Base-by-base conservation (phyloP, 208 protist species). In the Endotrypanum monterogeii region DNA sequence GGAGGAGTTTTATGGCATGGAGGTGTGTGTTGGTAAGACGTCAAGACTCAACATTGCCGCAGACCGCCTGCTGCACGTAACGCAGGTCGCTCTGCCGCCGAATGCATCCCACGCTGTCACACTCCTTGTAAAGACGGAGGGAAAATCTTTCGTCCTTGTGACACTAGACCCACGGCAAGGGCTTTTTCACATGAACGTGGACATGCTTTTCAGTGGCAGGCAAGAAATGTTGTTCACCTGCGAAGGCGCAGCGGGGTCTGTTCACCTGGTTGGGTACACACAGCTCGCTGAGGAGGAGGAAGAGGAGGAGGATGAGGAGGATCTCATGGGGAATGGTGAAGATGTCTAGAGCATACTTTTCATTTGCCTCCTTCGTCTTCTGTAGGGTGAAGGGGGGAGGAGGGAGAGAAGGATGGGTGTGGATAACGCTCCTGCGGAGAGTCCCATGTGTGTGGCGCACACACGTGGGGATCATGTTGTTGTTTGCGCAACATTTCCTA, bases 1-100 rank as follows among this genome's bases (percentile, higher is more conserved):
- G 90, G 86, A 95, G 56, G 82, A 83, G 23, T 95, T 95, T 69
- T 95, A 92, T 65, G 90, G 90, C 50, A 11, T 92, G 14, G 90
- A 95, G 73, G 88, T 95, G 16, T 71, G 68, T n/a, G 83, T 78
- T 3, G 90, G 88, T 35, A 74, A 88, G 67, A 58, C 84, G 57
- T 74, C 84, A 16, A 83, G 83, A 72, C 86, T 82, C 14, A 87
- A 85, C n/a, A 89, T 96, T 18, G 74, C 89, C 1, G 73, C 83
- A 12, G 89, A 91, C 28, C 84, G 83, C 66, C 78, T 89, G 30
- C 80, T 96, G 18, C 85, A 87, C 66, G 60, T 96, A 39, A 91
- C 86, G 4, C 89, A 91, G 51, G 67, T 91, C 3, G 89, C 91
- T 1, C 73, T 96, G 35, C 91, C 91, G 5, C 80, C 83, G 2